Evolutionary conservation across 78 protist genomes (phyloP).

Genomic region (Polysphondylium violaceum): DNA sequence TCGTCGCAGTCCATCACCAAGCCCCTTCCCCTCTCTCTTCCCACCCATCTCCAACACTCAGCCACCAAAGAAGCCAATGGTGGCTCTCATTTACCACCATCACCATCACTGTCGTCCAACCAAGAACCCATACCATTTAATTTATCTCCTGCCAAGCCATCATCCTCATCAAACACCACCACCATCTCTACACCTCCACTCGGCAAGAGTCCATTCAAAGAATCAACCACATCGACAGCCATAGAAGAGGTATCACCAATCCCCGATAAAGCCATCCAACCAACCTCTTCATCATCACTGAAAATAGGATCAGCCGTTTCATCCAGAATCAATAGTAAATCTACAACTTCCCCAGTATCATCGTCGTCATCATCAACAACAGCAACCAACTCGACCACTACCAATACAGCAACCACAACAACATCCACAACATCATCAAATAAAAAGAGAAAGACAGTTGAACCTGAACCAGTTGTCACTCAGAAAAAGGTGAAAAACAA

Average conservation of each 20-base stretch:
- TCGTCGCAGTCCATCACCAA: constrained; percentile 38
- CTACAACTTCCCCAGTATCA: constrained; percentile 11
- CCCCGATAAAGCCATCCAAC: background rate
- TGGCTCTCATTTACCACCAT: background rate
- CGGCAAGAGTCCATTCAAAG: background rate
- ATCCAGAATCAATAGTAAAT: background rate
- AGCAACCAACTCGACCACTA: background rate
- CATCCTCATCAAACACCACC: background rate
- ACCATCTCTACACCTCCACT: background rate
- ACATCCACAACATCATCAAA: background rate
- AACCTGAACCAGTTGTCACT: no score
- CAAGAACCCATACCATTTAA: background rate
- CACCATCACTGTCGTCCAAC: no score
- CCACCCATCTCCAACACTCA: constrained; percentile 34
- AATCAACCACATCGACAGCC: background rate
- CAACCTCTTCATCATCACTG: background rate
- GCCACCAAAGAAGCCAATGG: background rate
- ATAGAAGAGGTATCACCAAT: no score
- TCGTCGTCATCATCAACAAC: constrained; percentile 25
- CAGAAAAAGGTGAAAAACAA: constrained; percentile 15
- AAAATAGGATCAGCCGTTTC: background rate
- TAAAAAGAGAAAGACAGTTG: background rate
- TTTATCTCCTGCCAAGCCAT: background rate
- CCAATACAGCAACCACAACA: background rate
- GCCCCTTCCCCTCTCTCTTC: constrained; percentile 51